phyloP scores from a whole-genome alignment of 192 early-diverging fungal genomes.

The Linnemannia zychae region DNA sequence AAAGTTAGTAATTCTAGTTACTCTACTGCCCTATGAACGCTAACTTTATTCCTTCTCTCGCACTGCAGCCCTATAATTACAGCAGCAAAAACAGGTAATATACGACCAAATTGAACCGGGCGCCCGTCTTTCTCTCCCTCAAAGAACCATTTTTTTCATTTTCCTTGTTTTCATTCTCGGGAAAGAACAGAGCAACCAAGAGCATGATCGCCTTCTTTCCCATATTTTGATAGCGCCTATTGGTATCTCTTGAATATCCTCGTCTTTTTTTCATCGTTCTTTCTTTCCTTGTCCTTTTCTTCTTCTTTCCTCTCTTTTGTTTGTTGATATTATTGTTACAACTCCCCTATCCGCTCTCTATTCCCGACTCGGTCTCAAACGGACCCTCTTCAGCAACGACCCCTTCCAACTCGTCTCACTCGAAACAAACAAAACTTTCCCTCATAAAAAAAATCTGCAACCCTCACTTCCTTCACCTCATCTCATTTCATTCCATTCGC shows the following conservation, averaged over 20 bases:
- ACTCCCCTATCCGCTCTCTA: neutral
- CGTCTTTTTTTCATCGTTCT: no score
- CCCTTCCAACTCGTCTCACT: constrained; percentile 3
- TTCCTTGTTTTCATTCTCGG: neutral
- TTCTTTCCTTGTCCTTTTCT: no score
- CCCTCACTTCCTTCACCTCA: no score
- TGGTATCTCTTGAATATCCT: neutral
- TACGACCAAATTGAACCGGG: neutral
- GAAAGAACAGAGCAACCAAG: neutral
- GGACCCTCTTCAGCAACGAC: neutral
- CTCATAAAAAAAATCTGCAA: neutral
- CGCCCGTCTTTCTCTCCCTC: neutral
- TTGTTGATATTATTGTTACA: no score
- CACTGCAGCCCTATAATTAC: neutral
- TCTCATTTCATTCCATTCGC: neutral
- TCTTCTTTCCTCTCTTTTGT: no score
- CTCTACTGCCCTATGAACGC: neutral
- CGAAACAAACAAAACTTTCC: neutral
- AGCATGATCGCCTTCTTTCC: neutral
- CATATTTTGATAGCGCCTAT: neutral
- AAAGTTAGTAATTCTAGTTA: neutral
- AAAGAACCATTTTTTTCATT: no score
- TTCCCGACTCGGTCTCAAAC: neutral
- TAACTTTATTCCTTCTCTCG: neutral
- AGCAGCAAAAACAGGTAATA: neutral